Evolutionary conservation across 2,329 filamentous ascomycete genomes (phyloP).

Genomic region (Saccharata proteae): DNA sequence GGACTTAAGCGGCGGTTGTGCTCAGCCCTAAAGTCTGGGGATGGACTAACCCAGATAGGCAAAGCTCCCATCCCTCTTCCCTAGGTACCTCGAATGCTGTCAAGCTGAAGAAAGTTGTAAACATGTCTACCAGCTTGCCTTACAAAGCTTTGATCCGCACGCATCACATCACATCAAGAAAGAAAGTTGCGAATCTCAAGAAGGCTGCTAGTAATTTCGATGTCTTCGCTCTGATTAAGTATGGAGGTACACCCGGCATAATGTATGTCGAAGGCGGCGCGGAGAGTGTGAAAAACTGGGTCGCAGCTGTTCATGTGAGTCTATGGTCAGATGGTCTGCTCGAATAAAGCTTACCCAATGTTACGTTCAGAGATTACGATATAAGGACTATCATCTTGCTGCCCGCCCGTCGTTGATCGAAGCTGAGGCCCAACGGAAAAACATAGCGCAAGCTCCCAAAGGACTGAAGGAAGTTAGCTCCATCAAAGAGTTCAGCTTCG

Average conservation of each 20-base stretch:
- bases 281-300: slow-evolving; percentile 48
- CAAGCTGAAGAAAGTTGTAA: too few relatives aligned
- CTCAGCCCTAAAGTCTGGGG: slow-evolving; percentile 2
- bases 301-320: slow-evolving; percentile 45
- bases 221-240: slow-evolving; percentile 53
- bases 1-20: neutral
- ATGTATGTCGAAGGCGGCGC: slow-evolving; percentile 65
- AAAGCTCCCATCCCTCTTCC: too few relatives aligned
- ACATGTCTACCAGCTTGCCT: neutral
- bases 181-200: slow-evolving; percentile 53
- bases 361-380: slow-evolving; percentile 38
- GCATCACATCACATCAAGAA: slow-evolving; percentile 70
- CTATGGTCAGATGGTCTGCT: neutral
- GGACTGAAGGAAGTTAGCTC: slow-evolving; percentile 46
- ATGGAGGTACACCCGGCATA: slow-evolving; percentile 58
- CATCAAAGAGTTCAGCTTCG: slow-evolving; percentile 50
- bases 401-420: slow-evolving; percentile 35
- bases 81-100: too few relatives aligned
- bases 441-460: slow-evolving; percentile 13
- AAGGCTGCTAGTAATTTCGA: slow-evolving; percentile 51
- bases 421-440: neutral
- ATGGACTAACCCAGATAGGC: too few relatives aligned
- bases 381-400: slow-evolving; percentile 61
- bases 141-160: slow-evolving; percentile 59
- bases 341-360: neutral